These are phyloP conservation scores for Staphylotrichum tortipilum DNA, from an alignment of 495 filamentous ascomycete genomes.

Conservation along the genomic window DNA sequence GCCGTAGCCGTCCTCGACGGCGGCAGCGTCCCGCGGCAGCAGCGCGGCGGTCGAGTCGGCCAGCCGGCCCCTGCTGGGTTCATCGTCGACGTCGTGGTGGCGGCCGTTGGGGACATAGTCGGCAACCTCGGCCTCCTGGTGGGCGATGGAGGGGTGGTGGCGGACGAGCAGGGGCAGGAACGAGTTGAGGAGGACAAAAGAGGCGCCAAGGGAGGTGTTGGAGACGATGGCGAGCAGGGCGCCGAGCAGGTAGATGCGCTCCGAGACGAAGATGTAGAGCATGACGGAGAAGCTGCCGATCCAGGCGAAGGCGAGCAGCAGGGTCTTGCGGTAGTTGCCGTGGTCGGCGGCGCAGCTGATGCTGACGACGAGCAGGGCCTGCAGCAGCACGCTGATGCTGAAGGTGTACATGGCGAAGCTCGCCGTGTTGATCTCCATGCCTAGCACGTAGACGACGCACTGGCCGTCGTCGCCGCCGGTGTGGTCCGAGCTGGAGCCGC, in stretches of 20 bases:
- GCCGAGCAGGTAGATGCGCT: conserved; percentile 68
- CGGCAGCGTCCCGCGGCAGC: conserved; percentile 19
- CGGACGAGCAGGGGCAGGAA: conserved; percentile 75
- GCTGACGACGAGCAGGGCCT: conserved; percentile 83
- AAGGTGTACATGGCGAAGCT: conserved; percentile 99
- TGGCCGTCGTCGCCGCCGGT: conserved; percentile 44
- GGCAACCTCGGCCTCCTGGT: conserved; percentile 12
- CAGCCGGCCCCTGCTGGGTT: conserved; percentile 10
- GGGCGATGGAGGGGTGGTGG: conserved; percentile 54
- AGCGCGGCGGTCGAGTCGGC: conserved; percentile 40
- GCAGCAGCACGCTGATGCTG: conserved; percentile 79
- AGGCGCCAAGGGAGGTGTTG: conserved; percentile 83
- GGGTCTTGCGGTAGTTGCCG: conserved; percentile 80
- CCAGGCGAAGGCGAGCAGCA: conserved; percentile 76
- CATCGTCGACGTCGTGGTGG: conserved; percentile 5
- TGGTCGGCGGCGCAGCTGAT: conserved; percentile 96
- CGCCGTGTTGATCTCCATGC: conserved; percentile 84
- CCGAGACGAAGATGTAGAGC: conserved; percentile 72
- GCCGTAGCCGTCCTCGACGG: conserved; percentile 25
- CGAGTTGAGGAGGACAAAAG: conserved; percentile 77
- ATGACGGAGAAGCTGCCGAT: conserved; percentile 75
- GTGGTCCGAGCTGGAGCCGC: conserved; percentile 41
- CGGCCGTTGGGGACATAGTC: conserved; percentile 8
- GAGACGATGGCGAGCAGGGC: conserved; percentile 77
- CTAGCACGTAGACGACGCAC: conserved; percentile 75